phyloP scores from a whole-genome alignment of 1,284 basidiomycete genomes.

The Schizophyllum amplum region DNA sequence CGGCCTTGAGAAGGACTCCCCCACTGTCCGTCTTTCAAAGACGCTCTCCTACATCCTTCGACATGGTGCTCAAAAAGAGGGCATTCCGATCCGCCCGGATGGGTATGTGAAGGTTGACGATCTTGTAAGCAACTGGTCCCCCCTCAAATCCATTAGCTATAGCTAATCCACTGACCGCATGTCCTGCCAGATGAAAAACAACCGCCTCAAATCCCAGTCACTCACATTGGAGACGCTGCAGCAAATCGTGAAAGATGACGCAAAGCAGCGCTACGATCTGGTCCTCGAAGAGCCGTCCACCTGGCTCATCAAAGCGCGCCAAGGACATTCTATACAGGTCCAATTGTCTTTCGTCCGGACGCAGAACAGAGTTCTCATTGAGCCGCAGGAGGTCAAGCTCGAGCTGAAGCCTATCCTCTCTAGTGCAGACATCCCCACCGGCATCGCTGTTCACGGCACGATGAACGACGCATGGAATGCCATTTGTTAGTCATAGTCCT shows the following conservation, averaged over 20 bases:
- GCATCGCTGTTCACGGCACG: slow-evolving; percentile 75
- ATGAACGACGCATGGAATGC: slow-evolving; percentile 55
- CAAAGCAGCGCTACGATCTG: slow-evolving; percentile 74
- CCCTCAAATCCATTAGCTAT: neutral
- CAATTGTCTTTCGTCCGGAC: neutral
- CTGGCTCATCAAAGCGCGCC: slow-evolving; percentile 90
- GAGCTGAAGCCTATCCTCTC: slow-evolving; percentile 59
- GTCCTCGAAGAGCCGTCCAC: slow-evolving; percentile 42
- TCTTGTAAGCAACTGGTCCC: slow-evolving; percentile 35
- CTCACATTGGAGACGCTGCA: slow-evolving; percentile 54
- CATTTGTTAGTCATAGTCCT: slow-evolving; percentile 47
- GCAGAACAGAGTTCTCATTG: neutral
- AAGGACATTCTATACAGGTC: slow-evolving; percentile 86
- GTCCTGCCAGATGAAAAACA: slow-evolving; percentile 33
- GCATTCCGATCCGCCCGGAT: slow-evolving; percentile 66
- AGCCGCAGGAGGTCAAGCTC: slow-evolving; percentile 50
- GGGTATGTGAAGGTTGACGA: slow-evolving; percentile 73
- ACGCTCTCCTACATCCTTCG: slow-evolving; percentile 79
- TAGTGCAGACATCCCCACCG: slow-evolving; percentile 51
- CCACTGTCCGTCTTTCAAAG: slow-evolving; percentile 57
- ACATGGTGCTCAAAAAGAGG: slow-evolving; percentile 76
- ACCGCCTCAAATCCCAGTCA: slow-evolving; percentile 25
- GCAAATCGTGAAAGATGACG: slow-evolving; percentile 66
- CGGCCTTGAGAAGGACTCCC: slow-evolving; percentile 42
- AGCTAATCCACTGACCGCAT: slow-evolving; percentile 1